A percentile compares a stretch with the other conserved stretches of the same genome.
Evolutionary conservation across 2,329 filamentous ascomycete species (phyloP).

Genomic region (Claviceps pusilla): DNA sequence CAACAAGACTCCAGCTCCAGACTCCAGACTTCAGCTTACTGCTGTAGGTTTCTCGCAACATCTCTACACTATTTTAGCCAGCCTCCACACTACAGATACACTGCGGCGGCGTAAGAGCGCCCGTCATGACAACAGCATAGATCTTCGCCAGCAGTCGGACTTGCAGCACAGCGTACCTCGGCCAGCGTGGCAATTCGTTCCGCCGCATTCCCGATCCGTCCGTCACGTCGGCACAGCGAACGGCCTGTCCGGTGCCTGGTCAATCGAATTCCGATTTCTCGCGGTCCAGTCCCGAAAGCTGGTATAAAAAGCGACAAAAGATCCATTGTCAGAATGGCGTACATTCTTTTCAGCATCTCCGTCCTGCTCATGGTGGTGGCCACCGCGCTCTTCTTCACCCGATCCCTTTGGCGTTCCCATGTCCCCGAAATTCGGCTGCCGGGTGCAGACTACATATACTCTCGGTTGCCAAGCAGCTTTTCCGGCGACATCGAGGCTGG

Average conservation of each 20-base stretch:
- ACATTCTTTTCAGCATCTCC: slow-evolving; percentile 64
- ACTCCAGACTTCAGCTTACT: too few relatives aligned
- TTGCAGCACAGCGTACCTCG: neutral
- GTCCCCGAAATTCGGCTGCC: slow-evolving; percentile 45
- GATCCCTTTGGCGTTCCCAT: slow-evolving; percentile 57
- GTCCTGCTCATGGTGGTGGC: slow-evolving; percentile 56
- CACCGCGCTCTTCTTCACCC: slow-evolving; percentile 69
- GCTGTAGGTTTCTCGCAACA: neutral
- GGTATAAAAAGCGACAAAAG: neutral
- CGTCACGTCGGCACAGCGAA: neutral
- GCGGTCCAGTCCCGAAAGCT: neutral
- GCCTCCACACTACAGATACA: neutral
- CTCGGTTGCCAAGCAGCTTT: slow-evolving; percentile 63
- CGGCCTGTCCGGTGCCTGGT: neutral
- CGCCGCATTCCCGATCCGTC: neutral
- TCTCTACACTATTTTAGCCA: neutral
- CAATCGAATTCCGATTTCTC: neutral
- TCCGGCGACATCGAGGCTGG: slow-evolving; percentile 76
- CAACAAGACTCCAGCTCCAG: neutral
- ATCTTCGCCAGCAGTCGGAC: neutral
- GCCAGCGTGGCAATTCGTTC: neutral
- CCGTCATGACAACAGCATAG: slow-evolving; percentile 5
- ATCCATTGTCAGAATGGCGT: slow-evolving; percentile 43
- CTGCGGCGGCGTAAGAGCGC: neutral
- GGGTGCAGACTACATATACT: slow-evolving; percentile 52